Evolutionary conservation across 352 stramenopile species (phyloP).

Genomic region (Globisporangium irregulare): DNA sequence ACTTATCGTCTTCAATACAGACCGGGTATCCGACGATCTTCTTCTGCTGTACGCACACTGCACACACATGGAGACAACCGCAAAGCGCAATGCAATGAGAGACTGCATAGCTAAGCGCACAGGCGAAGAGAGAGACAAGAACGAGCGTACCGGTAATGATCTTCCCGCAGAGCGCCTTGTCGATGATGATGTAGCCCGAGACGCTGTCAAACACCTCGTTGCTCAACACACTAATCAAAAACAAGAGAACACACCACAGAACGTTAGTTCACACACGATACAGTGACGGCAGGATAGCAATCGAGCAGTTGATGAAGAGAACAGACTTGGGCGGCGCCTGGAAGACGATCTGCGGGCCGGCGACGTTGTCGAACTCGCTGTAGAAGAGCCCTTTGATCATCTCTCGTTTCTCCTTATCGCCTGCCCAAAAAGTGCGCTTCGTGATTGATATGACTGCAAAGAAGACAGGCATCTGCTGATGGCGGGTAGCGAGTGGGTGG

Average conservation of each 20-base stretch:
- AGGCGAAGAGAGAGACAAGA: too few relatives aligned
- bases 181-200: slow-evolving; percentile 88
- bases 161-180: slow-evolving; percentile 84
- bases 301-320: background rate
- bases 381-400: slow-evolving; percentile 90
- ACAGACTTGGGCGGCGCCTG: slow-evolving; percentile 79
- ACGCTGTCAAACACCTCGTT: slow-evolving; percentile 84
- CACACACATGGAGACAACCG: background rate
- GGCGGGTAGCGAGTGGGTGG: background rate
- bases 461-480: background rate
- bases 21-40: slow-evolving; percentile 87
- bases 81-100: background rate
- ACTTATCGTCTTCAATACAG: slow-evolving; percentile 89
- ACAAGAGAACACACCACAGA: background rate
- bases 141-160: slow-evolving; percentile 66
- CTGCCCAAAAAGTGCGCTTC: background rate
- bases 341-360: slow-evolving; percentile 88
- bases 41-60: slow-evolving; percentile 72
- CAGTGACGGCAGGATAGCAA: background rate
- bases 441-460: background rate
- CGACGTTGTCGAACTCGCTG: slow-evolving; percentile 91
- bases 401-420: background rate
- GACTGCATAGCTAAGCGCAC: background rate
- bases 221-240: slow-evolving; percentile 55
- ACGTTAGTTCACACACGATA: background rate